Base-by-base conservation (phyloP, 768 basidiomycete genomes). In the Trametes cinnabarina region DNA sequence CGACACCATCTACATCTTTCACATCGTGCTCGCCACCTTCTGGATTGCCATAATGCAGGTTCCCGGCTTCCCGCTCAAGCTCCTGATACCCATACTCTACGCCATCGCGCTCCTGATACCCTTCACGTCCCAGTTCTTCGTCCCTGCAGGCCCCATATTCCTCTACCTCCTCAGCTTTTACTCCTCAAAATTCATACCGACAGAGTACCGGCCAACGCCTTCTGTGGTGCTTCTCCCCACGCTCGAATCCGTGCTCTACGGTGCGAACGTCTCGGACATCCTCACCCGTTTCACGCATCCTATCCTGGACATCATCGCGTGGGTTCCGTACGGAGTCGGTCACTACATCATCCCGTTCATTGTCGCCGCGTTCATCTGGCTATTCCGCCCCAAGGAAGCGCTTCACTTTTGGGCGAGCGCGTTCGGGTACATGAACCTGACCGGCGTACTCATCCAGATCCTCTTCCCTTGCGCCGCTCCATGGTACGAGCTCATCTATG, bases 401-500 rank as follows among this genome's bases (percentile, higher is more conserved):
- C 82, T 98, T 9, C 88, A 88, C 67, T 83, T 89, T 51, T 99
- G 90, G 87, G 92, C 82, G 0, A 80, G 83, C 51, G 87, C 87
- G 0, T 95, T 99, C 68, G 97, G 97, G 0, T 97, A 91, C 74
- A 85, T 98, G 84, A 98, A 93, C 74, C 77, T 95, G 53, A 74
- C 81, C 11, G 96, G 94, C 1, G 97, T 98, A 32, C 72, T 94
- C 66, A 81, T 86, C 56, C 96, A 98, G 70, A 86, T 97, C 68
- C 67, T 92, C 34, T 80, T 98, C 56, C 97, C 96, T 0, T 97
- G 94, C 67, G 86, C 96, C 1, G 88, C 97, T 1, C 97, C 97
- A 5, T 90, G 97, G 97, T 99, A 98, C 73, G 96, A 98, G 69
- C 82, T 98, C 65, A 92, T 97, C 63, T 88, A 98, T 69, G 97